These are phyloP conservation scores for Xylaria scruposa DNA, from an alignment of 495 filamentous ascomycete species.

Conservation along the genomic window DNA sequence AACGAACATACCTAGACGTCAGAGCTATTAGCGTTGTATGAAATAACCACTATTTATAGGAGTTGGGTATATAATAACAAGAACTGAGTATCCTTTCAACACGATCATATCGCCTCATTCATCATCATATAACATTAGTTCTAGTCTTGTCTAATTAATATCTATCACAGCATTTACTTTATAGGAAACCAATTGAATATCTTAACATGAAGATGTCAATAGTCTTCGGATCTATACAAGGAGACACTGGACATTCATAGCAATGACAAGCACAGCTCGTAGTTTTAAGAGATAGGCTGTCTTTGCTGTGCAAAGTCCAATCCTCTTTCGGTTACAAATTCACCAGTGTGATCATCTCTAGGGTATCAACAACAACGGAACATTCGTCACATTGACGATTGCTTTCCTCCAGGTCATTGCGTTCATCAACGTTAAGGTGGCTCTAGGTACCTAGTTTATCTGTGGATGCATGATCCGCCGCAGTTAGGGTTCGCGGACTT, in stretches of 20 bases:
- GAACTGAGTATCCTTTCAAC: not conserved
- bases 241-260: not conserved
- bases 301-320: not conserved
- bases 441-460: too few species aligned
- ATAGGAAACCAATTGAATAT: not conserved
- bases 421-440: too few species aligned
- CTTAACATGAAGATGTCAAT: not conserved
- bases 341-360: not conserved
- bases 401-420: not conserved
- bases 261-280: not conserved
- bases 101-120: not conserved
- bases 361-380: not conserved
- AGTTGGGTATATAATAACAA: not conserved
- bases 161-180: not conserved
- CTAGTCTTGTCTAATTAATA: not conserved
- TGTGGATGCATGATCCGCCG: too few species aligned
- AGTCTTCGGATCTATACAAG: not conserved
- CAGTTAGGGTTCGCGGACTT: too few species aligned
- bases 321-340: not conserved
- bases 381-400: not conserved
- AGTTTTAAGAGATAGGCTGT: not conserved
- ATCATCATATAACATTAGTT: not conserved
- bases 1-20: not conserved
- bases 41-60: not conserved
- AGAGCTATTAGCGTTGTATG: not conserved